phyloP scores from a whole-genome alignment of 2,329 filamentous ascomycete genomes.

The Chalaropsis ovoidea region DNA sequence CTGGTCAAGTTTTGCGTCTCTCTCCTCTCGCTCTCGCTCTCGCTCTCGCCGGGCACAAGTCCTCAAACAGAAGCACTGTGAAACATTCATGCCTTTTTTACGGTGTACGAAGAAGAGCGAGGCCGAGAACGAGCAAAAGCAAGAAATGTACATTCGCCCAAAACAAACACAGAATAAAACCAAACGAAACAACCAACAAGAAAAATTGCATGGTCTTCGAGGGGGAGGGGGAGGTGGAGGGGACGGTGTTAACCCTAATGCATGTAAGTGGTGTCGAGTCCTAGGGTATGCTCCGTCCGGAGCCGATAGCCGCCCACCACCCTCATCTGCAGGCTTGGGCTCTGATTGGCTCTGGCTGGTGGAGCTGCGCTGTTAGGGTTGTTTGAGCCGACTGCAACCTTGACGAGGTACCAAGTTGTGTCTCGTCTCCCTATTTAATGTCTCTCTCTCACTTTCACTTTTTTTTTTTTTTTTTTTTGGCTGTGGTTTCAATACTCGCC shows the following conservation, averaged over 20 bases:
- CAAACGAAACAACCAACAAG: neutral
- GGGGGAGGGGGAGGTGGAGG: neutral
- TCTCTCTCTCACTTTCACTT: neutral
- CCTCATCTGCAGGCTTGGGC: neutral
- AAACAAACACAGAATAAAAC: neutral
- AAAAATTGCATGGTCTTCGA: too few species aligned
- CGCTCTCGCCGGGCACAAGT: neutral
- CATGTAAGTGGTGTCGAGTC: neutral
- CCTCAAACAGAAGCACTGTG: constrained; percentile 7
- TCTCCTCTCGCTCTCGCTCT: neutral
- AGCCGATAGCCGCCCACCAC: neutral
- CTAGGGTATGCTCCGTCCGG: neutral
- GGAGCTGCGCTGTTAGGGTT: neutral
- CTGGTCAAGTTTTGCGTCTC: too few species aligned
- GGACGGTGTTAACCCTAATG: neutral
- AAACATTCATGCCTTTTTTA: constrained; percentile 1
- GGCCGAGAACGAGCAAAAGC: neutral
- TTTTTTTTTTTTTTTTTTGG: neutral
- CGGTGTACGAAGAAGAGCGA: neutral
- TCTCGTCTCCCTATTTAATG: neutral
- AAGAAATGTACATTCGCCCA: neutral
- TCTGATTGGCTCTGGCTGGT: neutral
- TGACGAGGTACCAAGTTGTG: neutral
- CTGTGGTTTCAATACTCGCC: neutral
- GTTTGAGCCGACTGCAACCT: neutral